Evolutionary conservation across 805 yeast genomes (phyloP).

Genomic region (Yueomyces sp.): DNA sequence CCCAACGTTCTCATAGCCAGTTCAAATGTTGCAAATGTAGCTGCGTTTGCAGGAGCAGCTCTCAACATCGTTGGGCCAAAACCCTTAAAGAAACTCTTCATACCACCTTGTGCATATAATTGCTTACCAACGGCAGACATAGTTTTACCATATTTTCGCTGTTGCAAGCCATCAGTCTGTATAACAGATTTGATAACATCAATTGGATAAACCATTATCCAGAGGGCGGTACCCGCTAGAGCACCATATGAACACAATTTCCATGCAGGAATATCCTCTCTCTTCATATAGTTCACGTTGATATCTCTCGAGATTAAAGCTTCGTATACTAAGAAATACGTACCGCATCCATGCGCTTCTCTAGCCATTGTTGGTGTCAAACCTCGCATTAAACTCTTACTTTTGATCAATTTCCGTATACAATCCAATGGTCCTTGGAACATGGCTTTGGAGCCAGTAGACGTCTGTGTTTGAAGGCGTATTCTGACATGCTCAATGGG

Average conservation of each 20-base stretch:
- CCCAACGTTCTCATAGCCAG: slow-evolving; percentile 63
- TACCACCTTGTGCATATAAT: slow-evolving; percentile 46
- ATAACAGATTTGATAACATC: slow-evolving; percentile 85
- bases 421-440: slow-evolving; percentile 42
- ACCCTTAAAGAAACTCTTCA: slow-evolving; percentile 76
- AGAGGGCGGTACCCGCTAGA: slow-evolving; percentile 75
- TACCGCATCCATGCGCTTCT: slow-evolving; percentile 81
- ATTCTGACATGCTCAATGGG: slow-evolving; percentile 96
- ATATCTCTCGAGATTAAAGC: slow-evolving; percentile 53
- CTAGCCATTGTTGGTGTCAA: slow-evolving; percentile 69
- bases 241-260: slow-evolving; percentile 83
- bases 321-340: slow-evolving; percentile 83
- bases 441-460: slow-evolving; percentile 31
- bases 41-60: slow-evolving; percentile 98
- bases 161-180: slow-evolving; percentile 56
- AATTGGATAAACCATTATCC: slow-evolving; percentile 76
- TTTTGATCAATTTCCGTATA: slow-evolving; percentile 35
- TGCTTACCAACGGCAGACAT: slow-evolving; percentile 37
- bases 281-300: slow-evolving; percentile 25
- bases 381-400: slow-evolving; percentile 65
- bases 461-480: slow-evolving; percentile 69
- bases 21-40: slow-evolving; percentile 91
- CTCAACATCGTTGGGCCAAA: slow-evolving; percentile 85
- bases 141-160: slow-evolving; percentile 46
- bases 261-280: slow-evolving; percentile 80